Base-by-base conservation (phyloP, 192 early-diverging fungal genomes). In the Martensiomyces pterosporus region DNA sequence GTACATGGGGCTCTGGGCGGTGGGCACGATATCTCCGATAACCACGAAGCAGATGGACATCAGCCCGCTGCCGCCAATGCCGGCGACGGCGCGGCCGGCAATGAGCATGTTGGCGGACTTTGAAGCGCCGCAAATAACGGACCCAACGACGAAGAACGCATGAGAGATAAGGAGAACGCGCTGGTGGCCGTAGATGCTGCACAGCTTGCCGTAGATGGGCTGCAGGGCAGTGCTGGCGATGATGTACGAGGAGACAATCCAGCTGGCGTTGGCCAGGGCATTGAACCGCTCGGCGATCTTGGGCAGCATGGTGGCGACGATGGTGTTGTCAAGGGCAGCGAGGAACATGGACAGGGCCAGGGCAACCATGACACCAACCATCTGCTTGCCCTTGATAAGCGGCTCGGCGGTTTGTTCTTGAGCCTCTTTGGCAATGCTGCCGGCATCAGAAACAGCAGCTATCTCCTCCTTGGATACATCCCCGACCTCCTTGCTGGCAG, bases 131-230 rank as follows among this genome's bases (percentile, higher is more conserved):
- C 73, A 63, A n/a, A 71, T 32, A 51, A 79, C 66, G 32, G 76
- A 79, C 18, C 79, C 77, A 14, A 72, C 37, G 8, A 79, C 58
- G 34, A 82, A 81, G 22, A 85, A 44, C 7, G 59, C 47, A 26
- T 68, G 57, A 12, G 78, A 77, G 32, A 77, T 63, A 0, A 86
- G 43, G 39, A 85, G 44, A 8, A 79, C 68, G 3, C 56, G 43
- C 46, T 78, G 74, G 44, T 81, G 80, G 16, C 86, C 94, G 75
- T 88, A 93, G 36, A 92, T 87, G 50, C 94, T 85, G 25, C 86
- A 82, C 14, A 89, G 57, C 50, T 82, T 83, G 36, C 87, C 86
- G 75, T 86, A 92, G 12, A 89, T 50, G 3, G 89, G 88, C 55
- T 88, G 81, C 55, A 90, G 71, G 6, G 89, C 83, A 0, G 90